Conservation (phyloP, 1,139 yeast species). For the Debaryomycetaceae sp. region DNA sequence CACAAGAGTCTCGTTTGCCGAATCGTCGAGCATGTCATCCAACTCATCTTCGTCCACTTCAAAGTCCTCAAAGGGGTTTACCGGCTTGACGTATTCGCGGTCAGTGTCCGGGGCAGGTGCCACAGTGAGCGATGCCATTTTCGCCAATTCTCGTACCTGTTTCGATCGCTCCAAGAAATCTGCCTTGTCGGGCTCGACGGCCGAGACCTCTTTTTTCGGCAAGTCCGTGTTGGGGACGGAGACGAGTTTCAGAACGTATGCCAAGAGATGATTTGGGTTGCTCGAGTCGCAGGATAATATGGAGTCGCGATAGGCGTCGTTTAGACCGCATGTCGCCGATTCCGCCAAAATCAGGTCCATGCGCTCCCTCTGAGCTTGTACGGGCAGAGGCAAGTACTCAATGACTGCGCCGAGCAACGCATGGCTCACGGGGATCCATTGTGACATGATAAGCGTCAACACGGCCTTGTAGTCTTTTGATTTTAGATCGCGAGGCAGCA, state of each 20-base stretch:
- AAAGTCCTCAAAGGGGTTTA: slow-evolving; percentile 33
- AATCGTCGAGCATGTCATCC: slow-evolving; percentile 33
- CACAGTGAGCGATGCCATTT: slow-evolving; percentile 57
- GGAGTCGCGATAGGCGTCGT: slow-evolving; percentile 31
- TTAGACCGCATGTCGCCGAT: slow-evolving; percentile 11
- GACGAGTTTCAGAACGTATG: slow-evolving; percentile 82
- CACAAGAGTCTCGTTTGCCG: slow-evolving; percentile 50
- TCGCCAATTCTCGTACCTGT: slow-evolving; percentile 60
- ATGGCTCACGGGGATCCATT: slow-evolving; percentile 90
- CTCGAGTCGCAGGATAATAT: slow-evolving; percentile 52
- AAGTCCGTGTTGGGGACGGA: slow-evolving; percentile 75
- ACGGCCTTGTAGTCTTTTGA: slow-evolving; percentile 66
- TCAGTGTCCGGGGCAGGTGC: slow-evolving; percentile 10
- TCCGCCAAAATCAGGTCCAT: slow-evolving; percentile 56
- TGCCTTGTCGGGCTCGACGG: slow-evolving; percentile 32
- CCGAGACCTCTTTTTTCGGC: slow-evolving; percentile 39
- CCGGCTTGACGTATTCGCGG: slow-evolving; percentile 6
- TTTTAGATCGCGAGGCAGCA: slow-evolving; percentile 66
- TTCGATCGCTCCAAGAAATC: slow-evolving; percentile 61
- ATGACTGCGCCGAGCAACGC: slow-evolving; percentile 79
- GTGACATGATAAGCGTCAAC: slow-evolving; percentile 66
- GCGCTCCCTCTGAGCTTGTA: slow-evolving; percentile 60
- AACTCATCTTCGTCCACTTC: slow-evolving; percentile 27
- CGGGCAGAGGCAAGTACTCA: slow-evolving; percentile 78
- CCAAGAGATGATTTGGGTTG: slow-evolving; percentile 46